Evolutionary conservation across 1,284 basidiomycete species (phyloP), one percentile per base, ranked within the genome.

Genomic region (Trametes hirsuta): DNA sequence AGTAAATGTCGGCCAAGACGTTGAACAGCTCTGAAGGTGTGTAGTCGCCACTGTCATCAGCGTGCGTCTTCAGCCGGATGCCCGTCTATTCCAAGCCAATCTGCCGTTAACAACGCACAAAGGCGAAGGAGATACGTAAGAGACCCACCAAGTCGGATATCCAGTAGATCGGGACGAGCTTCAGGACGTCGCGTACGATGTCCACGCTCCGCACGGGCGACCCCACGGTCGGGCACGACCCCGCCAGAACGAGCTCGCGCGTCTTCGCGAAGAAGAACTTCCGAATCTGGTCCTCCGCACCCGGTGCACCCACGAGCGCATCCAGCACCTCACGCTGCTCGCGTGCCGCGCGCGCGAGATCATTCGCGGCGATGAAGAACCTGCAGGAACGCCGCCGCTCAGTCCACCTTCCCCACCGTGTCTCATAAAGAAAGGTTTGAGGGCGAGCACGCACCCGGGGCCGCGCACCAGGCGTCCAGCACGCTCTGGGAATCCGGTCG

Each of bases 131-230:
- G 2, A 37, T 6, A 11, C 18, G 6, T 3, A 21, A 8, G 14
- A 12, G 1, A 77, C 87, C 49, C 61, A 91, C 91, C 47, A 93
- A 74, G 55, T 91, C 85, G 25, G 78, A 78, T 3, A 88, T 84
- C 87, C 90, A 93, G 63, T 82, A 75, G 36, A 91, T 74, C 6
- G 92, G 87, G 0, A 88, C 80, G 36, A 79, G 71, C 69, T 84
- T 88, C 62, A 91, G 70, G 3, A 94, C 89, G 66, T 91, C 86
- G 6, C 82, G 79, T 25, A 90, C 86, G 59, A 95, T 74, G 69
- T 95, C 90, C 22, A 93, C 78, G 45, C 79, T 81, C 45, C 72
- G 75, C 4, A 76, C 77, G 35, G 81, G 79, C 22, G 79, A 76
- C 14, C 81, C 83, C 11, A 86, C 80, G 15, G 87, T 72, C 1